Evolutionary conservation across 192 early-diverging fungal species (phyloP), one percentile per base, ranked within the genome.

Genomic region (Backusella macrospora): DNA sequence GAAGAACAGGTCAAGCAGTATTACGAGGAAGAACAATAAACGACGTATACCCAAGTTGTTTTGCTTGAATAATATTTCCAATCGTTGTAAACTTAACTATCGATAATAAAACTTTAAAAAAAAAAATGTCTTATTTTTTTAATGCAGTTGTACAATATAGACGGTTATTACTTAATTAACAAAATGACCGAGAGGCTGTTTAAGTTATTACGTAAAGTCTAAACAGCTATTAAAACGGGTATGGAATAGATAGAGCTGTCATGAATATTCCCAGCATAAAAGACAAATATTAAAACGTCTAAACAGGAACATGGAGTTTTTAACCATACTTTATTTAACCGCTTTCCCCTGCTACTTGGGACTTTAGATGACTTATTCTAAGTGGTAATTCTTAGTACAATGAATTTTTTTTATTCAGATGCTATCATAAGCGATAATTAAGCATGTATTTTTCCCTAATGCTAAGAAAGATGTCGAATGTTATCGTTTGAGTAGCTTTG

Each of bases 1-100:
- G 79, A 85, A 67, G 34, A 82, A 45, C 68, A 81, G 15, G 78
- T 75, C 26, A 34, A 71, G 34, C 4, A 73, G 4, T 69, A 74
- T 65, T 85, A 85, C 49, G 74, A 80, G 4, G 75, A 78, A 21
- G 39, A 68, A 55, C 18, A 55, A n/a, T 10, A 55, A 55, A 21
- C 21, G 23, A 23, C 49, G 21, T 59, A 59, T 59, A 59, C 52
- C 52, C 52, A 59, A 59, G 52, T n/a, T 59, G 29, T 34, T 55
- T 23, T 52, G 9, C 10, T 55, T 59, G 8, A 23, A 59, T 12
- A 59, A 59, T 59, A 18, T 34, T 34, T 59, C 23, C 21, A 59
- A 13, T 59, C 26, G 21, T 59, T 59, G 9, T 59, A 59, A 59
- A 23, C 21, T 59, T 59, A 59, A 59, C 18, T 59, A 12, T 59